These are phyloP conservation scores for Gomphus sp. DNA, from an alignment of 1,284 basidiomycete species.

Conservation along the genomic window DNA sequence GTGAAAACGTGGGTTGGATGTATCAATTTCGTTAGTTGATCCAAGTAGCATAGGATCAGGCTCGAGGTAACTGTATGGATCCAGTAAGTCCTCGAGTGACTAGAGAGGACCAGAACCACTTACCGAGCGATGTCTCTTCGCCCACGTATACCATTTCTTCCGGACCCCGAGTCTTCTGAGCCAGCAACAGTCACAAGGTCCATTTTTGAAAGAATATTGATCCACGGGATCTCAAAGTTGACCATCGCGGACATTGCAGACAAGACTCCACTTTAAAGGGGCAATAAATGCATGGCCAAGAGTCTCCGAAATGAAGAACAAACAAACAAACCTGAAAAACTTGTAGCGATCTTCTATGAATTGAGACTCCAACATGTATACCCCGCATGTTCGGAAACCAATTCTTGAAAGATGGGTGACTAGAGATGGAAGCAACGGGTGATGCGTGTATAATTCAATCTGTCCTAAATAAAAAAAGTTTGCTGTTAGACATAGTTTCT, in stretches of 20 bases:
- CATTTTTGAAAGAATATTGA: slow-evolving; percentile 99
- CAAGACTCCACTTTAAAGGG: slow-evolving; percentile 71
- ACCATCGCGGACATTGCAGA: slow-evolving; percentile 99
- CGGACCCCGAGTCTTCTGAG: slow-evolving; percentile 51
- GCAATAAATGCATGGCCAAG: background rate
- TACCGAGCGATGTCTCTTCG: slow-evolving; percentile 74
- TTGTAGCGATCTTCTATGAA: slow-evolving; percentile 99
- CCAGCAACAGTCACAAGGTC: slow-evolving; percentile 70
- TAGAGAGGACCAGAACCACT: slow-evolving; percentile 13
- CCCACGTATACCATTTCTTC: slow-evolving; percentile 63
- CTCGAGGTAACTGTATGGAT: slow-evolving; percentile 71
- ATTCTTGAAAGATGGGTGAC: slow-evolving; percentile 64
- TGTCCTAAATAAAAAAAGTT: slow-evolving; percentile 52
- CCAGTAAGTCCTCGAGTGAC: background rate
- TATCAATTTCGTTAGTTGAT: slow-evolving; percentile 48
- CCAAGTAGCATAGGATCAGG: slow-evolving; percentile 91
- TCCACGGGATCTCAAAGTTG: slow-evolving; percentile 92
- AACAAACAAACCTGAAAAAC: slow-evolving; percentile 69
- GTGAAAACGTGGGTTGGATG: slow-evolving; percentile 83
- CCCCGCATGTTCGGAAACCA: slow-evolving; percentile 71
- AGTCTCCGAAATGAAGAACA: background rate
- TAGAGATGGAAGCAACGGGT: slow-evolving; percentile 89
- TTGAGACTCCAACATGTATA: slow-evolving; percentile 94
- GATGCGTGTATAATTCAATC: slow-evolving; percentile 98
- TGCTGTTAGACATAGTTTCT: background rate